Evolutionary conservation across 75 land plant species (phyloP).

Genomic region (Cunninghamia lanceolata): DNA sequence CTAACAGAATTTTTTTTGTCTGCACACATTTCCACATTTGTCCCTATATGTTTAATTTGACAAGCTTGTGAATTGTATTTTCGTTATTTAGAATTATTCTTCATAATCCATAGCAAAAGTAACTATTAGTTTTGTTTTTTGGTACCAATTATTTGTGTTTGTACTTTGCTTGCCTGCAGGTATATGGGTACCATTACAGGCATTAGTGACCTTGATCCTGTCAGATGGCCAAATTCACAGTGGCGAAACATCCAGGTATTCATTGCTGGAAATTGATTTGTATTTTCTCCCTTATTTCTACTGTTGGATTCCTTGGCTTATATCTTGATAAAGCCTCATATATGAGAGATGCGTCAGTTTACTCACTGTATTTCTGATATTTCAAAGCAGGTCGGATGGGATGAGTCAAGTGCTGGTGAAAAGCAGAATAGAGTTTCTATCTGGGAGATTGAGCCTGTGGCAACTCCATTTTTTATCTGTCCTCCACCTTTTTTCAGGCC

Average conservation of each 20-base stretch:
- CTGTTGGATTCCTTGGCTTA: neutral
- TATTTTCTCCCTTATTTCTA: neutral
- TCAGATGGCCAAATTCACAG: conserved; percentile 75
- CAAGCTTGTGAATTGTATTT: neutral
- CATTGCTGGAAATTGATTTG: neutral
- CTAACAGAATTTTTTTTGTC: neutral
- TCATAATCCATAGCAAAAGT: neutral
- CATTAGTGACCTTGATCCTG: conserved; percentile 77
- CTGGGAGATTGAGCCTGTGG: conserved; percentile 98
- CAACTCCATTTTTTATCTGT: conserved; percentile 90
- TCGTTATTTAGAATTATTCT: neutral
- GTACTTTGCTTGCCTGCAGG: conserved; percentile 18
- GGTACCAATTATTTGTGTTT: neutral
- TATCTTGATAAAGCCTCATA: neutral
- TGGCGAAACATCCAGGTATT: conserved; percentile 85
- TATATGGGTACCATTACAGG: conserved; percentile 88
- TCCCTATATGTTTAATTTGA: neutral
- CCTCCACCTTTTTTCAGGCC: conserved; percentile 93
- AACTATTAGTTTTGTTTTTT: neutral
- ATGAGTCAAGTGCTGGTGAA: conserved; percentile 97
- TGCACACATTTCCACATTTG: neutral
- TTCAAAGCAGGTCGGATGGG: conserved; percentile 89
- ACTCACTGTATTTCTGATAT: conserved; percentile 4
- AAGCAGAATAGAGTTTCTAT: conserved; percentile 86
- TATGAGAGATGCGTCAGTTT: neutral